phyloP scores from a whole-genome alignment of 2,329 filamentous ascomycete genomes.

The Leptographium lundbergii region DNA sequence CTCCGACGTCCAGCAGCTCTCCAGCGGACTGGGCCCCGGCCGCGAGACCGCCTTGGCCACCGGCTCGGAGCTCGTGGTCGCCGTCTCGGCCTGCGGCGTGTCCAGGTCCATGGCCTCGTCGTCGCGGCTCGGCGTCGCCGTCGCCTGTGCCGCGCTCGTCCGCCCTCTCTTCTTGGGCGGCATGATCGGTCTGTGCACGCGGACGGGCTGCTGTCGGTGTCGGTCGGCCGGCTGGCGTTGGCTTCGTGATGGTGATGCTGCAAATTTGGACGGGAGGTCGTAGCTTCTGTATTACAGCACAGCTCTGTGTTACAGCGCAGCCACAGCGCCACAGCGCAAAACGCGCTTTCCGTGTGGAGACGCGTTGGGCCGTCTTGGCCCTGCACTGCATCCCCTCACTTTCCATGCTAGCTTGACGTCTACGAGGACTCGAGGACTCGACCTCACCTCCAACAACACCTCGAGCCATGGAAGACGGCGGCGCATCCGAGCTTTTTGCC shows the following conservation, averaged over 20 bases:
- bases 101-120: conserved; percentile 51
- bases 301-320: background rate
- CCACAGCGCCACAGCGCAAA: conserved; percentile 1
- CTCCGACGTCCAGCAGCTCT: conserved; percentile 86
- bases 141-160: conserved; percentile 28
- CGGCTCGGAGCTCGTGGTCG: conserved; percentile 19
- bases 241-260: background rate
- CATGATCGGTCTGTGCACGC: conserved; percentile 23
- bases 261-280: background rate
- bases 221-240: background rate
- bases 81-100: conserved; percentile 41
- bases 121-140: conserved; percentile 34
- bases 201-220: background rate
- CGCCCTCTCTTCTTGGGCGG: conserved; percentile 55
- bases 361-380: background rate
- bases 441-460: background rate
- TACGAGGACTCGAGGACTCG: no score
- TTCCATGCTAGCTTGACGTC: background rate
- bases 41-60: conserved; percentile 16
- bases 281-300: background rate
- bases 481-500: conserved; percentile 45
- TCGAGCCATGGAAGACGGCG: conserved; percentile 6
- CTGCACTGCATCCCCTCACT: background rate
- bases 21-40: conserved; percentile 25
- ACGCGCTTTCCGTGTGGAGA: background rate